Conservation (phyloP, 2,329 filamentous ascomycete genomes). For the Colletotrichum simmondsii region DNA sequence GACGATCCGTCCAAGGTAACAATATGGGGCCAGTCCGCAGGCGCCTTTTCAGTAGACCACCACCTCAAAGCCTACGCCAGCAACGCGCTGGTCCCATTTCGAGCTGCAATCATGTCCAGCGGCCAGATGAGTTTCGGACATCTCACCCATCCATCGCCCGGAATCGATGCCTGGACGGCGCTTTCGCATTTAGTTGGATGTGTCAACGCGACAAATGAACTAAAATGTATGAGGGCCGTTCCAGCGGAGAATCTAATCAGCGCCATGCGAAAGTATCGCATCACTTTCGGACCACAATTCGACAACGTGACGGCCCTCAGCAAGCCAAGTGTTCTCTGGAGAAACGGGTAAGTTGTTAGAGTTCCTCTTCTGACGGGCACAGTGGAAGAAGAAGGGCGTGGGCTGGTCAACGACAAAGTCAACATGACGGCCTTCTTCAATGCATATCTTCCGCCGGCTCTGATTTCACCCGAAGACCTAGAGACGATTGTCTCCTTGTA, state of each 20-base stretch:
- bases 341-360: constrained; percentile 25
- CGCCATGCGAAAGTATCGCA: constrained; percentile 15
- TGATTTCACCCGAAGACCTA: background rate
- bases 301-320: constrained; percentile 37
- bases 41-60: constrained; percentile 39
- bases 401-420: constrained; percentile 38
- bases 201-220: background rate
- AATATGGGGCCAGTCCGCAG: constrained; percentile 47
- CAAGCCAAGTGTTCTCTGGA: constrained; percentile 37
- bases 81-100: constrained; percentile 36
- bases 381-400: constrained; percentile 39
- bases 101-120: constrained; percentile 41
- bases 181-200: constrained; percentile 37
- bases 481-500: constrained; percentile 37
- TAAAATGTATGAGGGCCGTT: constrained; percentile 39
- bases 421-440: constrained; percentile 36
- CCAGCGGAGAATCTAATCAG: constrained; percentile 33
- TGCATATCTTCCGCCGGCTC: constrained; percentile 30
- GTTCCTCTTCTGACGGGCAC: constrained; percentile 41
- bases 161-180: constrained; percentile 34
- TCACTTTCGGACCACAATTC: constrained; percentile 31
- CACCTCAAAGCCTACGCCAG: constrained; percentile 39
- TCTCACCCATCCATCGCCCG: constrained; percentile 22
- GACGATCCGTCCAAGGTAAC: constrained; percentile 44
- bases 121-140: constrained; percentile 42